Conservation (phyloP, 164 flowering plant species). For the Magnolia officinalis region DNA sequence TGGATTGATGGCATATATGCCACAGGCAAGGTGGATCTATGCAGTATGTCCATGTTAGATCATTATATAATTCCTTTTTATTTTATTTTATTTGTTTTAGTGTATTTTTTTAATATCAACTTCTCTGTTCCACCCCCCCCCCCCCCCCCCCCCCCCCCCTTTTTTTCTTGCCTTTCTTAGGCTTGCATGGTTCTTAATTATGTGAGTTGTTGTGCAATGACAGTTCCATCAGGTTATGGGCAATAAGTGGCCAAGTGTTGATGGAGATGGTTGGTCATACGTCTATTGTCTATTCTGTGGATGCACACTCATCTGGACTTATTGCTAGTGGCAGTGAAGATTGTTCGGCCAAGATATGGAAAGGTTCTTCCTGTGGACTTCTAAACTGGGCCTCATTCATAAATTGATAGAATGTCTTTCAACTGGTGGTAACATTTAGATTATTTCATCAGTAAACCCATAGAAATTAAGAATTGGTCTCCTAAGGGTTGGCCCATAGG, state of each 20-base stretch:
- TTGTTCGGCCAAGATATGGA: constrained; percentile 90
- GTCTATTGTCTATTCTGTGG: constrained; percentile 91
- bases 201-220: constrained; percentile 11
- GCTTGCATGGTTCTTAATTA: constrained; percentile 6
- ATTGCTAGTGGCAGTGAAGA: constrained; percentile 95
- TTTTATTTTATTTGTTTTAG: neutral
- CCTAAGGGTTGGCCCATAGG: too few species aligned
- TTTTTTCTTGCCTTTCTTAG: neutral
- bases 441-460: neutral
- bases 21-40: too few species aligned
- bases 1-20: too few species aligned
- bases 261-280: constrained; percentile 99
- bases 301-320: constrained; percentile 80
- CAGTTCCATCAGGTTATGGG: constrained; percentile 93
- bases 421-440: neutral
- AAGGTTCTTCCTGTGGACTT: constrained; percentile 45
- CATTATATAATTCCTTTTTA: too few species aligned
- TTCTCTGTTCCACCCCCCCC: too few species aligned
- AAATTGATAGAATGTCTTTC: neutral
- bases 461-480: neutral
- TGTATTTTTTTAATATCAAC: neutral
- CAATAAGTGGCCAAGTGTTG: constrained; percentile 69
- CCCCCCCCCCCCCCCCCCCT: too few species aligned
- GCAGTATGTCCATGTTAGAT: too few species aligned
- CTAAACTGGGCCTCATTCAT: neutral